Base-by-base conservation (phyloP, 352 stramenopile species). In the Phytophthora sp. region DNA sequence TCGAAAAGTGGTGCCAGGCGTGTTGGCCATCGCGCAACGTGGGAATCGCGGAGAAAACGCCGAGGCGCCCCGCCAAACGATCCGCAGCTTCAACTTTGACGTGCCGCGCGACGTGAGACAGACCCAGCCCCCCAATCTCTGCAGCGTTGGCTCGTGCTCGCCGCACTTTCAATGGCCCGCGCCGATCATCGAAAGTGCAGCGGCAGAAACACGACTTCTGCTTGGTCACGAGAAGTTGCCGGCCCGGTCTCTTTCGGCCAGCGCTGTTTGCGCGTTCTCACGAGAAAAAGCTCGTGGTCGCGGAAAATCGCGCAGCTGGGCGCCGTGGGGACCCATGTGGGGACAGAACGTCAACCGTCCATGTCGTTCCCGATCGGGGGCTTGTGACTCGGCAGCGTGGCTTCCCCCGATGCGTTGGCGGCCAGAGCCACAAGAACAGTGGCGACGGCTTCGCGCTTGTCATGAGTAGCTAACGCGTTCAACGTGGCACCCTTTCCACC, bases 271-370 rank as follows among this genome's bases (percentile, higher is more conserved):
- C 61, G 61, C 61, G 53, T 54, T 62, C 42, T 26, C 27, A 27
- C 37, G 38, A n/a, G 59, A 69, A 69, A 69, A 64, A 51, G 45
- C 53, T 54, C 54, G 35, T 68, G 59, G 59, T 18, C 20, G n/a
- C n/a, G n/a, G n/a, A n/a, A n/a, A n/a, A n/a, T n/a, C n/a, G n/a
- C n/a, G n/a, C n/a, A n/a, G n/a, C n/a, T n/a, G n/a, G n/a, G n/a
- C n/a, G 41, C 38, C n/a, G 20, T 57, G 35, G 55, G 35, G 55
- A 44, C 45, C 11, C 13, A 41, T 23, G 15, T 37, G 43, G 53
- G 50, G 38, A 53, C 31, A 31, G 18, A 38, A 18, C 34, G 32
- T 43, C 26, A 59, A 50, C 32, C 15, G 48, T 13, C 38, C 38
- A 45, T 38, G n/a, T n/a, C 32, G 18, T 34, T 31, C 30, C 4